Conservation (phyloP, 2,329 filamentous ascomycete genomes). For the Claviceps sp. region DNA sequence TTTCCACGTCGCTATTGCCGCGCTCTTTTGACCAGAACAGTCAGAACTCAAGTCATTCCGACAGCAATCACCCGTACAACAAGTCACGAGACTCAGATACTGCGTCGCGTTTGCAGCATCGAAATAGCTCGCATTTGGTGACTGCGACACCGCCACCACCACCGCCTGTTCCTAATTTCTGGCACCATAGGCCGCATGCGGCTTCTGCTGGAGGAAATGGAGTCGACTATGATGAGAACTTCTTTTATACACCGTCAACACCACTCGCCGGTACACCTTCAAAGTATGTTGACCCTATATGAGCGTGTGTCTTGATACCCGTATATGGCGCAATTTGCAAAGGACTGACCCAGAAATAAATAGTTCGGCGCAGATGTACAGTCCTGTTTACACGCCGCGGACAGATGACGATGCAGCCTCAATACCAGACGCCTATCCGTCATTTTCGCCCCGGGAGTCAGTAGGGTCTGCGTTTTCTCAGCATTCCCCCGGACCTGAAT, state of each 20-base stretch:
- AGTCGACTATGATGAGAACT: background rate
- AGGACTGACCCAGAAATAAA: background rate
- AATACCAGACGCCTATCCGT: background rate
- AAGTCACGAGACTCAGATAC: background rate
- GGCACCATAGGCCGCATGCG: background rate
- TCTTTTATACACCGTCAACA: background rate
- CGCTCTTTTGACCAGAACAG: background rate
- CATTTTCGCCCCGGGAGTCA: background rate
- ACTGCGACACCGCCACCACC: background rate
- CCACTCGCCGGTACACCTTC: background rate
- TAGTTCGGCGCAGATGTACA: background rate
- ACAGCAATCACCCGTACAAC: background rate
- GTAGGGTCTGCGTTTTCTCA: background rate
- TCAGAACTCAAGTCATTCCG: background rate
- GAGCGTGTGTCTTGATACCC: background rate
- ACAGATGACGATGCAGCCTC: slow-evolving; percentile 1
- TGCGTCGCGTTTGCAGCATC: background rate
- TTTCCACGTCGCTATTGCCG: slow-evolving; percentile 3
- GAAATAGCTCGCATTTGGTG: background rate
- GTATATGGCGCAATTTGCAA: background rate
- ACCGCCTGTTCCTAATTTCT: slow-evolving; percentile 3
- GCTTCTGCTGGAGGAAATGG: background rate
- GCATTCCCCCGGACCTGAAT: background rate
- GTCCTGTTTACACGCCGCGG: background rate
- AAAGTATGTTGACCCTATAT: background rate